Evolutionary conservation across 2,329 filamentous ascomycete species (phyloP), one percentile per base, ranked within the genome.

Genomic region (Cordyceps cateniannulata): DNA sequence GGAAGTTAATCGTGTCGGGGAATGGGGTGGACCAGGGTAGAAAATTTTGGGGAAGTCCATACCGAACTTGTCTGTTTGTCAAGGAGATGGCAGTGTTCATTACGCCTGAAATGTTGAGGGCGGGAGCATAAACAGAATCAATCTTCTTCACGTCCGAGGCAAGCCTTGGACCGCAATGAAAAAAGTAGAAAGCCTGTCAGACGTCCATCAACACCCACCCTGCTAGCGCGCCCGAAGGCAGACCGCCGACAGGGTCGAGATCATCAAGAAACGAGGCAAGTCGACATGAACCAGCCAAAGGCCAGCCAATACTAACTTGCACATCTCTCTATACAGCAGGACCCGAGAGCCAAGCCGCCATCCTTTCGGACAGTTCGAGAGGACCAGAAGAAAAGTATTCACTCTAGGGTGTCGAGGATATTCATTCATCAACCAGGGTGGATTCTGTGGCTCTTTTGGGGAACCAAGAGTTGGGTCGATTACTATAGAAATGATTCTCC

Each of bases 401-500:
- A 95, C 90, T 92, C 89, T 90, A 85, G 87, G 88, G 88, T 79
- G 82, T 82, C 86, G 90, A 90, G 89, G 90, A 90, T 88, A 84
- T 90, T 71, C 71, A 78, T 76, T 96, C 91, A 95, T 96, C 91
- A 90, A 89, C 90, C 90, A 91, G 90, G 89, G 87, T 93, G 85
- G 86, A 86, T 85, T 91, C 88, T 93, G 89, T 91, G 85, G 90
- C 92, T 96, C 83, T 82, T 89, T 84, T 92, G 84, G 85, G 86
- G 85, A 93, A 88, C 86, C 91, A 88, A 95, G 90, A 91, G 86
- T 38, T 83, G 82, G 84, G 89, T 92, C 86, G 86, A 90, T 83
- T 87, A 93, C 91, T 96, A 92, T 93, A 96, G 89, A 96, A 96
- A 90, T 91, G 90, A 93, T 93, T 93, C 90, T 91, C 77, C 74